A percentile compares a stretch with the other conserved stretches of the same genome.
phyloP scores from a whole-genome alignment of 805 yeast species.

The Starmerella floricola region DNA sequence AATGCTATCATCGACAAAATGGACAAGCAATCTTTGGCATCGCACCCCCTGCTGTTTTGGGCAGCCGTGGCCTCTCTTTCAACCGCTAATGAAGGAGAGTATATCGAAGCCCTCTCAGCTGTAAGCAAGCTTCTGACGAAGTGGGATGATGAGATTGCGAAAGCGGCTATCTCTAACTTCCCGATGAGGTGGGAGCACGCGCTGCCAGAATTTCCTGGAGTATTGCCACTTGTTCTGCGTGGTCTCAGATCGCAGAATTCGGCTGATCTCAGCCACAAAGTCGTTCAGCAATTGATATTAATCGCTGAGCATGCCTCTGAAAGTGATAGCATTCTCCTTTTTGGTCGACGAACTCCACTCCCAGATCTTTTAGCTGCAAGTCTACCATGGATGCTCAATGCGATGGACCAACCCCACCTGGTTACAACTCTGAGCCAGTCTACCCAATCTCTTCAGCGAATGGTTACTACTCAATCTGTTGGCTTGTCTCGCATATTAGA shows the following conservation, averaged over 20 bases:
- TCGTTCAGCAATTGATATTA: slow-evolving; percentile 49
- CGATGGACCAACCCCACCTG: slow-evolving; percentile 49
- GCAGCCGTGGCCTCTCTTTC: slow-evolving; percentile 81
- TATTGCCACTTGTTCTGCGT: slow-evolving; percentile 63
- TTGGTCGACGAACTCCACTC: slow-evolving; percentile 57
- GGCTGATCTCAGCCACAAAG: slow-evolving; percentile 60
- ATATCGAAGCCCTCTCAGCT: slow-evolving; percentile 73
- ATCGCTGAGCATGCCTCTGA: slow-evolving; percentile 45
- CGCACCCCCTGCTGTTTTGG: slow-evolving; percentile 93
- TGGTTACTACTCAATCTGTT: slow-evolving; percentile 31
- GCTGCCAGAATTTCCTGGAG: slow-evolving; percentile 55
- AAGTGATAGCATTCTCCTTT: slow-evolving; percentile 40
- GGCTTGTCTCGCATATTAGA: slow-evolving; percentile 59
- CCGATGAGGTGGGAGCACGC: slow-evolving; percentile 92
- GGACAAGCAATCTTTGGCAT: slow-evolving; percentile 62
- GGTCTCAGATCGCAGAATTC: slow-evolving; percentile 77
- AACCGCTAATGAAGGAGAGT: slow-evolving; percentile 87
- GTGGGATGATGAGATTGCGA: slow-evolving; percentile 74
- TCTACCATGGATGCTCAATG: slow-evolving; percentile 73
- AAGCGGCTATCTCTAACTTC: slow-evolving; percentile 70
- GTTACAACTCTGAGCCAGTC: slow-evolving; percentile 44
- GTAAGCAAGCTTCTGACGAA: slow-evolving; percentile 73
- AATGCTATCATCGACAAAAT: slow-evolving; percentile 84
- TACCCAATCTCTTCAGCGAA: slow-evolving; percentile 30
- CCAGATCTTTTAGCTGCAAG: slow-evolving; percentile 64